Conservation (phyloP, 148 eudicot genomes). For the Fallopia convolvulus region DNA sequence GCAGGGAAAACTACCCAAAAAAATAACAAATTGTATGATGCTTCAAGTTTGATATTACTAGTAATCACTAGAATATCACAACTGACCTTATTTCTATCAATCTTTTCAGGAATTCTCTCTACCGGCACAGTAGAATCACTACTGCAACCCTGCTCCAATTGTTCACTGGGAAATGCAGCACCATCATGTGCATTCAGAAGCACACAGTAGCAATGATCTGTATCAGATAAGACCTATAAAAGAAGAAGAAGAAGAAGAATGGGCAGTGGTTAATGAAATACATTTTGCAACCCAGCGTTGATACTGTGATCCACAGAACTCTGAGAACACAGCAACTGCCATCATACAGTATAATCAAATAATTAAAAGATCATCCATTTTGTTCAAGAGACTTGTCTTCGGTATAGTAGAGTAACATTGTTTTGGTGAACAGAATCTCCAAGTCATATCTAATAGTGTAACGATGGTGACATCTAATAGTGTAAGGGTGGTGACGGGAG, state of each 20-base stretch:
- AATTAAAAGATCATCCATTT: background rate
- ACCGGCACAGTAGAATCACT: slow-evolving; percentile 26
- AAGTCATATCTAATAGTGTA: background rate
- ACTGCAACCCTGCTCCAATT: slow-evolving; percentile 19
- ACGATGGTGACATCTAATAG: background rate
- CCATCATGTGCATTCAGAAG: slow-evolving; percentile 87
- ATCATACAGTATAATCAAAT: background rate
- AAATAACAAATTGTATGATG: background rate
- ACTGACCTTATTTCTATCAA: slow-evolving; percentile 54
- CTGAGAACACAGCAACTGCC: background rate
- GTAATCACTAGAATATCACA: background rate
- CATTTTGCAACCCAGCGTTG: background rate
- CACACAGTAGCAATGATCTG: slow-evolving; percentile 96
- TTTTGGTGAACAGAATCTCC: background rate
- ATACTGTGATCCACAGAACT: background rate
- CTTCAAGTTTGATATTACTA: background rate
- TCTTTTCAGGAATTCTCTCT: slow-evolving; percentile 32
- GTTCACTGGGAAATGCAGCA: slow-evolving; percentile 82
- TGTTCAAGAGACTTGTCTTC: background rate
- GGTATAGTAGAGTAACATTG: background rate
- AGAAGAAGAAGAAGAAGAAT: background rate
- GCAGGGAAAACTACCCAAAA: background rate
- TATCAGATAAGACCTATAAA: slow-evolving; percentile 86
- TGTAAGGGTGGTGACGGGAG: background rate
- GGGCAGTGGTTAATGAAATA: background rate